Conservation (phyloP, 75 land plant species). For the Cryptomeria japonica region DNA sequence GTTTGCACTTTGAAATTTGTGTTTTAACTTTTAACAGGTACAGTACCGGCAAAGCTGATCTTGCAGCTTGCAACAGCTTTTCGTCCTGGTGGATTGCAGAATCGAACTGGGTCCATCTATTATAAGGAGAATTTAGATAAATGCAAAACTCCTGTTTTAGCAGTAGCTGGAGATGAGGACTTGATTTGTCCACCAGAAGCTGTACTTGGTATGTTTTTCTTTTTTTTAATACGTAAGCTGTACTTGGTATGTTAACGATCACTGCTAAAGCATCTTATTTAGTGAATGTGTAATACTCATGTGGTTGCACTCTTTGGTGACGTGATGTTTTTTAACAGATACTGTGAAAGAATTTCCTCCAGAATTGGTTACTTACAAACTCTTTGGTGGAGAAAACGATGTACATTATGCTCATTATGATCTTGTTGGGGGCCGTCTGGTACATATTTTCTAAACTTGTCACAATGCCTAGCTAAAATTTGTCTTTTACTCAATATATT, state of each 20-base stretch:
- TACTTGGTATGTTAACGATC: constrained; percentile 60
- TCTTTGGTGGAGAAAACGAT: constrained; percentile 75
- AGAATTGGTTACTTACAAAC: constrained; percentile 67
- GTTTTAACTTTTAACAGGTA: constrained; percentile 56
- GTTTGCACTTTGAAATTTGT: not conserved
- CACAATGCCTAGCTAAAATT: not conserved
- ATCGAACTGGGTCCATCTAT: constrained; percentile 65
- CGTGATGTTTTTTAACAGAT: constrained; percentile 43
- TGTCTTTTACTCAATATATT: not conserved
- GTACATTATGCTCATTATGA: constrained; percentile 97
- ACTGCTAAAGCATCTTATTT: not conserved
- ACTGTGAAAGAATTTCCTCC: constrained; percentile 74
- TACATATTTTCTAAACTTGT: constrained; percentile 25
- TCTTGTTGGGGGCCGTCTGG: constrained; percentile 83
- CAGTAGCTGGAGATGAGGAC: constrained; percentile 92
- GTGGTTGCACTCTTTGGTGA: not conserved
- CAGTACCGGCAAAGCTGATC: constrained; percentile 87
- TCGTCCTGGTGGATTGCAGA: constrained; percentile 78
- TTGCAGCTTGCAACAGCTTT: constrained; percentile 91
- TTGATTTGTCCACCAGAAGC: constrained; percentile 97
- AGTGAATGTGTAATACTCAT: not conserved
- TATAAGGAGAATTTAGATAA: constrained; percentile 75
- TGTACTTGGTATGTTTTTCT: constrained; percentile 81
- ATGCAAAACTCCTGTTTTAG: constrained; percentile 72
- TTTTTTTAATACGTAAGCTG: no score